Evolutionary conservation across 768 basidiomycete genomes (phyloP), one percentile per base, ranked within the genome.

Genomic region (Sporobolomyces pararoseus): DNA sequence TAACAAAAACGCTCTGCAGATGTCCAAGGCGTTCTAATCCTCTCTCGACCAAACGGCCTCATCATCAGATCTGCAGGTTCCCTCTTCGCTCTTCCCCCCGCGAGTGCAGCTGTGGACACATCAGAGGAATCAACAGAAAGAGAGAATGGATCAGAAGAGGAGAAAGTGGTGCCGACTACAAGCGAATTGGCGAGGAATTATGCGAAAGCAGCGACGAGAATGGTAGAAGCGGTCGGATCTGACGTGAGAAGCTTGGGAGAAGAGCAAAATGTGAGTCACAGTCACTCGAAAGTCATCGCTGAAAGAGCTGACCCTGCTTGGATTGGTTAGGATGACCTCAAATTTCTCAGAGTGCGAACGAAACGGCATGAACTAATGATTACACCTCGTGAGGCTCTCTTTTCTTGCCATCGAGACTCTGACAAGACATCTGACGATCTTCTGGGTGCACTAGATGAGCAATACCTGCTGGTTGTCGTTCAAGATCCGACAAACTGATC

Each of bases 311-410:
- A 51, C 7, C n/a, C n/a, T 27, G 25, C 25, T 51, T 29, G 50
- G n/a, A 25, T 5, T 7, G 25, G 50, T 27, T 63, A 82, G 81
- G 81, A 81, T 71, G 77, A 78, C 39, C 55, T 81, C n/a, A 77
- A 74, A 47, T 77, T 82, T 55, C 73, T 82, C 72, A 72, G 81
- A 13, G 79, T 82, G 69, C 76, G 81, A 39, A 82, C 81, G 29
- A 79, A 79, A 62, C 75, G 77, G 53, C 80, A 82, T 67, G 81
- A 82, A 66, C 75, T 82, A 21, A 80, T 82, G 75, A 80, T 82
- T 53, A 80, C 81, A 5, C 81, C 81, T n/a, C 79, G 81, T 80
- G 29, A 69, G 80, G 73, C 29, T 19, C 21, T n/a, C 21, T 32
- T 16, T 23, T 23, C 42, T 19, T 23, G n/a, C n/a, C n/a, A n/a